Evolutionary conservation across 192 early-diverging fungal genomes (phyloP).

Genomic region (Podila epicladia): DNA sequence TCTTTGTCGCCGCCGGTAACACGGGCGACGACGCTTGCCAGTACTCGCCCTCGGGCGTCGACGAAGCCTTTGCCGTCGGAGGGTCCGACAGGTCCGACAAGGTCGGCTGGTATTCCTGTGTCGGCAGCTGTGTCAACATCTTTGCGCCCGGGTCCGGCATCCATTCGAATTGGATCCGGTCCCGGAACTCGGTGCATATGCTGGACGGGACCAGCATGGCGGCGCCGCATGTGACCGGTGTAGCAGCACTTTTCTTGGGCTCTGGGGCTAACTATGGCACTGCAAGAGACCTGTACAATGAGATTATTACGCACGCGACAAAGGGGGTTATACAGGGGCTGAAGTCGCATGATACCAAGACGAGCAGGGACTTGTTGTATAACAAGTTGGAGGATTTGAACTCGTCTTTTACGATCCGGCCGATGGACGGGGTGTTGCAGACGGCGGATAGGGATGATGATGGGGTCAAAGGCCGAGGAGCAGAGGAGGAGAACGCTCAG

Average conservation of each 20-base stretch:
- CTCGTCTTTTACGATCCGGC: background rate
- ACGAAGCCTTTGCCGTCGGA: conserved; percentile 88
- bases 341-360: background rate
- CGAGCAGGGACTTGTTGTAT: conserved; percentile 20
- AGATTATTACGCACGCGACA: conserved; percentile 14
- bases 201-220: conserved; percentile 67
- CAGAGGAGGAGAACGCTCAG: background rate
- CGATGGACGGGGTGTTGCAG: background rate
- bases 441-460: background rate
- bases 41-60: conserved; percentile 83
- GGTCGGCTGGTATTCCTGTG: conserved; percentile 88
- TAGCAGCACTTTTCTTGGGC: conserved; percentile 53
- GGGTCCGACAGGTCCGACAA: conserved; percentile 82
- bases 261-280: conserved; percentile 22
- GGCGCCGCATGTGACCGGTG: conserved; percentile 57
- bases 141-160: conserved; percentile 79
- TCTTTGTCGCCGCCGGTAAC: conserved; percentile 94
- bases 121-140: conserved; percentile 89
- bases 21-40: conserved; percentile 86
- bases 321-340: conserved; percentile 11
- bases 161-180: conserved; percentile 32
- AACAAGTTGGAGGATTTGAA: conserved; percentile 36
- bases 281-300: conserved; percentile 43
- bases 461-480: background rate
- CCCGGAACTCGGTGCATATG: conserved; percentile 16